Base-by-base conservation (phyloP, 1,139 yeast species). In the Scheffersomyces quercinus region DNA sequence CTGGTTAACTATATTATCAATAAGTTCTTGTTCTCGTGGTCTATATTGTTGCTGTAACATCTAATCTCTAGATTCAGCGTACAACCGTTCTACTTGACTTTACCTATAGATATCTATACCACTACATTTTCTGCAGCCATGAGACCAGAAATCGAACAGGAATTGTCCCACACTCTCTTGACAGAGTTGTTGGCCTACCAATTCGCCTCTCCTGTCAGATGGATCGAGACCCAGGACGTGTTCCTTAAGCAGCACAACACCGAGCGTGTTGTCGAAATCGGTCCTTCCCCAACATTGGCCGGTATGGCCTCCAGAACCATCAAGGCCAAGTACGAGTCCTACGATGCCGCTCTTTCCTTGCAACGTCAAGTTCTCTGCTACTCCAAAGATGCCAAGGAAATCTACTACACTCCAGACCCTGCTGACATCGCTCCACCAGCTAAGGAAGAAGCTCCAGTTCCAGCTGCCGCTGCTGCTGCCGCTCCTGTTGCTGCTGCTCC, bases 161-260 rank as follows among this genome's bases (percentile, higher is more conserved):
- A 93, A 68, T 82, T 93, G 57, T 95, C 99, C 54, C 98, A 93
- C 67, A 85, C 90, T 52, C 79, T 93, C 56, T 79, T 93, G 66
- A 90, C 97, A 24, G 99, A 93, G 79, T 82, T 93, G 59, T 79
- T 93, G 72, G 98, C 99, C 40, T 93, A 91, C 73, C 99, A 93
- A 71, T 93, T 93, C 64, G 99, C 99, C 38, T 91, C 98, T 51
- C 99, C 99, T 39, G 99, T 93, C 54, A 85, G 98, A 80, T 93
- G 99, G 98, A 95, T 93, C 67, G 99, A 93, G 69, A 93, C 99
- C 50, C 99, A 93, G 72, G 99, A 93, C 77, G 98, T 91, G 47
- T 88, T 93, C 66, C 82, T 93, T 65, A 87, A 88, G 66, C 95
- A 90, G 57, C 88, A 83, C 80, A 90, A 91, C 70, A 88, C 98